Base-by-base conservation (phyloP, 208 protist genomes). In the Blechomonas ayalai region DNA sequence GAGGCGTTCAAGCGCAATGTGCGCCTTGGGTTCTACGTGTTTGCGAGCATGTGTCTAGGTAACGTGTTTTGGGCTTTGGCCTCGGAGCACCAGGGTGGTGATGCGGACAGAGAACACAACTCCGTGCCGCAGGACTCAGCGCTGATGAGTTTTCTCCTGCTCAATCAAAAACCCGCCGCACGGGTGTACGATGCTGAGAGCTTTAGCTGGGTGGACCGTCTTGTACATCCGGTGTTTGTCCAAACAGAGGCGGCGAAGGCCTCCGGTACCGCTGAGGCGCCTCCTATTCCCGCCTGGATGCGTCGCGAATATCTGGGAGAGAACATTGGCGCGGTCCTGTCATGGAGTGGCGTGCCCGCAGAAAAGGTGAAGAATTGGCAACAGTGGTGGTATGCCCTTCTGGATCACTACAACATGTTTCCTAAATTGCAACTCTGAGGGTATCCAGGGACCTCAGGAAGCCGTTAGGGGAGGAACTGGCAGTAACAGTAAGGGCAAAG, bases 381-480 rank as follows among this genome's bases (percentile, higher is more conserved):
- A 20, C 46, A 68, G 42, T 64, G 52, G 61, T 92, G 74, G 64
- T 92, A 88, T 57, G 40, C 36, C 23, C 35, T 59, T 27, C 40
- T 73, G 12, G 84, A 92, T 40, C 84, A 92, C 49, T 92, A 92
- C 66, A 92, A 88, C 57, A 79, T 86, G 70, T 87, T 86, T 50
- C 68, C 73, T 20, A 69, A 73, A 32, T 20, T 84, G 15, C 43
- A 54, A 18, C 41, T 74, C 7, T 83, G 59, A 41, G n/a, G n/a
- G n/a, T n/a, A n/a, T n/a, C n/a, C n/a, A n/a, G n/a, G n/a, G n/a
- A n/a, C n/a, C n/a, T n/a, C n/a, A n/a, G n/a, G n/a, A n/a, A n/a
- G n/a, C n/a, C n/a, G n/a, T n/a, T n/a, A n/a, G n/a, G n/a, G n/a
- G n/a, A n/a, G n/a, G n/a, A n/a, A n/a, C n/a, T n/a, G n/a, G n/a